phyloP scores from a whole-genome alignment of 768 basidiomycete genomes.

The Calocybe indica region DNA sequence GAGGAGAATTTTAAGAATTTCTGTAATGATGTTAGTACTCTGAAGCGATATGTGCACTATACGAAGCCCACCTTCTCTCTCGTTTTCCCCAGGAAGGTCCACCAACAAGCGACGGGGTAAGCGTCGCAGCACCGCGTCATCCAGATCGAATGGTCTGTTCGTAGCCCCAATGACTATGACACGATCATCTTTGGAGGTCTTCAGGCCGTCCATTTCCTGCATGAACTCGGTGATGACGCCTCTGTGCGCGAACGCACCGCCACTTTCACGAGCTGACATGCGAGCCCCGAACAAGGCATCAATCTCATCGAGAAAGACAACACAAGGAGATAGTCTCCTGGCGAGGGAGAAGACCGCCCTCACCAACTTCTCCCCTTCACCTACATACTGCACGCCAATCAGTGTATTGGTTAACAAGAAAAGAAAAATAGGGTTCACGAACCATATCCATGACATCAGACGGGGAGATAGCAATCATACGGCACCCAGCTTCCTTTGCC shows the following conservation, averaged over 20 bases:
- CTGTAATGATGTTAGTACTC: slow-evolving; percentile 31
- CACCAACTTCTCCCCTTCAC: slow-evolving; percentile 88
- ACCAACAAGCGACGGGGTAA: slow-evolving; percentile 83
- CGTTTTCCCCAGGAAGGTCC: slow-evolving; percentile 82
- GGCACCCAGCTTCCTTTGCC: slow-evolving; percentile 89
- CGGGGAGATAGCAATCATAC: slow-evolving; percentile 87
- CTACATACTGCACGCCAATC: slow-evolving; percentile 56
- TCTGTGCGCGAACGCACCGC: slow-evolving; percentile 77
- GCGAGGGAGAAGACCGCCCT: slow-evolving; percentile 86
- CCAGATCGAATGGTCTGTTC: slow-evolving; percentile 85
- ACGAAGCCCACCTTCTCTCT: slow-evolving; percentile 65
- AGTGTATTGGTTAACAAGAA: background rate
- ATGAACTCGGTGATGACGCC: slow-evolving; percentile 90
- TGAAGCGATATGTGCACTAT: background rate
- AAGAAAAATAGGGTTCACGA: slow-evolving; percentile 12
- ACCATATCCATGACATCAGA: slow-evolving; percentile 98
- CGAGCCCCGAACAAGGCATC: slow-evolving; percentile 91
- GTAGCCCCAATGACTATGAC: slow-evolving; percentile 94
- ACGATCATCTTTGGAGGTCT: slow-evolving; percentile 69
- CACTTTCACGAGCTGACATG: slow-evolving; percentile 67
- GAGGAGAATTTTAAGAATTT: slow-evolving; percentile 82
- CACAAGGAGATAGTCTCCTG: slow-evolving; percentile 80
- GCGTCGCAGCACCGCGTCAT: slow-evolving; percentile 87
- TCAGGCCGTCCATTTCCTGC: slow-evolving; percentile 96
- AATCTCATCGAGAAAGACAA: slow-evolving; percentile 92